Evolutionary conservation across 2,329 filamentous ascomycete genomes (phyloP).

Genomic region (Nakataea oryzae): DNA sequence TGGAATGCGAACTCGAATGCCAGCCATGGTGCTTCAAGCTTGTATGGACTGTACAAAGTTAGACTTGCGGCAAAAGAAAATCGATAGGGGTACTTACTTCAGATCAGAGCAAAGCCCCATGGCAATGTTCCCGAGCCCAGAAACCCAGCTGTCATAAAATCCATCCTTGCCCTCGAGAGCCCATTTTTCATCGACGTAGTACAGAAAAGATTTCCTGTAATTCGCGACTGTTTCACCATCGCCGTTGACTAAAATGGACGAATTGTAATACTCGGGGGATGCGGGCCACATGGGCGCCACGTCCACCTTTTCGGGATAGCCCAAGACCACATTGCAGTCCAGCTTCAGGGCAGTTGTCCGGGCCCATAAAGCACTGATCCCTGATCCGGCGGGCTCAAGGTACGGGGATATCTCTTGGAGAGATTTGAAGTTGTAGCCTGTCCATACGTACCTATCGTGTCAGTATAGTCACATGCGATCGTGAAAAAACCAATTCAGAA

Average conservation of each 20-base stretch:
- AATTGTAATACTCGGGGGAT: slow-evolving; percentile 43
- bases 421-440: slow-evolving; percentile 70
- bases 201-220: slow-evolving; percentile 50
- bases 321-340: slow-evolving; percentile 57
- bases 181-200: slow-evolving; percentile 51
- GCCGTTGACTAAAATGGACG: slow-evolving; percentile 39
- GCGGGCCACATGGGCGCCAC: slow-evolving; percentile 37
- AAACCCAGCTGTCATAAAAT: slow-evolving; percentile 34
- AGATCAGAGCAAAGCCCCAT: slow-evolving; percentile 58
- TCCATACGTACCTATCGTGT: too few relatives aligned
- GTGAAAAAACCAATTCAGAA: too few relatives aligned
- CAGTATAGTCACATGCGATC: neutral
- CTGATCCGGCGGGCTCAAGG: slow-evolving; percentile 55
- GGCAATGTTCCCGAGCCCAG: slow-evolving; percentile 37
- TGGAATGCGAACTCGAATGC: slow-evolving; percentile 44
- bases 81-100: slow-evolving; percentile 32
- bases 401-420: slow-evolving; percentile 56
- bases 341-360: slow-evolving; percentile 53
- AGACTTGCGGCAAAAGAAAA: neutral
- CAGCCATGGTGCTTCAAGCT: slow-evolving; percentile 36
- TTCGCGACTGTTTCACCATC: slow-evolving; percentile 50
- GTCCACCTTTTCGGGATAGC: slow-evolving; percentile 64
- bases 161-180: slow-evolving; percentile 41
- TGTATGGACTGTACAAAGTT: slow-evolving; percentile 29
- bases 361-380: slow-evolving; percentile 64